Evolutionary conservation across 2,329 filamentous ascomycete species (phyloP).

Genomic region (Hypoxylon sp.): DNA sequence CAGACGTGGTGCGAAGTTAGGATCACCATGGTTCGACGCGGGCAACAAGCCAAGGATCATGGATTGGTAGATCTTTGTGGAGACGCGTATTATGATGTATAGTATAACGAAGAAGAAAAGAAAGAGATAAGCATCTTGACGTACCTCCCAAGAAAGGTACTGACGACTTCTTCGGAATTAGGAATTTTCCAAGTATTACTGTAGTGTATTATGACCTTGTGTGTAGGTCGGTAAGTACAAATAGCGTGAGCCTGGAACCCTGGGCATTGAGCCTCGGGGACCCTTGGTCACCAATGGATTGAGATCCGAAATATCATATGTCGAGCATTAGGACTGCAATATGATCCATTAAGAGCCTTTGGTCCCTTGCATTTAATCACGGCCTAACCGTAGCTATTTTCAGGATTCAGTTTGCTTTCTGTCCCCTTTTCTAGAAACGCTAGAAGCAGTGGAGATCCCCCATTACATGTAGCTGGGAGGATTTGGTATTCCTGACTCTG

Average conservation of each 20-base stretch:
- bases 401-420: conserved; percentile 17
- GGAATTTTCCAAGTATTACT: neutral
- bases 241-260: neutral
- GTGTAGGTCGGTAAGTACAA: neutral
- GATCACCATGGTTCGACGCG: conserved; percentile 24
- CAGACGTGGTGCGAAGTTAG: conserved; percentile 20
- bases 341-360: conserved; percentile 23
- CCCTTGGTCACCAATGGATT: neutral
- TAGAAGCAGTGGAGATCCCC: conserved; percentile 42
- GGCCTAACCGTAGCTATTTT: conserved; percentile 31
- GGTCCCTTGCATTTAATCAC: conserved; percentile 29
- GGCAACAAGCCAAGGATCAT: conserved; percentile 32
- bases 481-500: conserved; percentile 13
- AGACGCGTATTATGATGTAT: conserved; percentile 16
- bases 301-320: conserved; percentile 24
- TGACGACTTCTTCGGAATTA: conserved; percentile 3
- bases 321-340: conserved; percentile 27
- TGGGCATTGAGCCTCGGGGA: neutral
- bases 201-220: neutral
- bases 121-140: neutral
- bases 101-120: neutral
- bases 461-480: conserved; percentile 8
- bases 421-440: conserved; percentile 42
- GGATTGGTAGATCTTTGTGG: conserved; percentile 31
- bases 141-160: neutral